Base-by-base conservation (phyloP, 192 early-diverging fungal genomes). In the Rhizoclosmatium globosum region DNA sequence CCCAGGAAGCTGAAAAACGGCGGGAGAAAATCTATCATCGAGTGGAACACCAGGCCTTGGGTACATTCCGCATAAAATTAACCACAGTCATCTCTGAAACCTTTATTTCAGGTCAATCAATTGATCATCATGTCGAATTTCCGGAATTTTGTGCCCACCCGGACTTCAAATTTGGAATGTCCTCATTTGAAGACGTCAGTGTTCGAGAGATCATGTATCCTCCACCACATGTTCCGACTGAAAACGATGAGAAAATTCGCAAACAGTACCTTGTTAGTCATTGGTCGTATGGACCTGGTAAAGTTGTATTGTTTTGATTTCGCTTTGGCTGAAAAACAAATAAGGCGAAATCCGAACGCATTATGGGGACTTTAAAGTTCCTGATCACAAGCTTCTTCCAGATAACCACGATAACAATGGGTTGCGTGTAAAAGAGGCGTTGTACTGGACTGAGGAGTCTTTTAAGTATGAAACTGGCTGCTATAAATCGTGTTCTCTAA, bases 201-300 rank as follows among this genome's bases (percentile, higher is more conserved):
- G 83, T 79, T 2, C 75, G 66, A 53, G 68, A 82, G 21, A 85
- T 85, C 44, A 82, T 85, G 83, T 81, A 85, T 71, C 81, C 83
- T 1, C 38, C 47, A 58, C 56, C 64, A 1, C 58, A 79, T 38
- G 47, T 71, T 21, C 65, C 70, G 17, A 42, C n/a, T 3, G 50
- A 56, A 38, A 46, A 77, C 38, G 81, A 80, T 56, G 76, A 85
- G 38, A 67, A 69, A 60, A 61, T 78, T 23, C 47, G 68, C 13
- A 73, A 62, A 31, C 78, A 73, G 61, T 85, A 85, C 69, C 53
- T 85, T 3, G n/a, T 82, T 38, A 83, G 81, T 70, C 83, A 85
- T 83, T 72, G 78, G 56, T 85, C 83, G 3, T 85, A 70, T 72
- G 66, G 21, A 15, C 83, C 83, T 62, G 83, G 83, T 74, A 58